Evolutionary conservation across 1,284 basidiomycete genomes (phyloP).

Genomic region (Exobasidium cylindrosporum): DNA sequence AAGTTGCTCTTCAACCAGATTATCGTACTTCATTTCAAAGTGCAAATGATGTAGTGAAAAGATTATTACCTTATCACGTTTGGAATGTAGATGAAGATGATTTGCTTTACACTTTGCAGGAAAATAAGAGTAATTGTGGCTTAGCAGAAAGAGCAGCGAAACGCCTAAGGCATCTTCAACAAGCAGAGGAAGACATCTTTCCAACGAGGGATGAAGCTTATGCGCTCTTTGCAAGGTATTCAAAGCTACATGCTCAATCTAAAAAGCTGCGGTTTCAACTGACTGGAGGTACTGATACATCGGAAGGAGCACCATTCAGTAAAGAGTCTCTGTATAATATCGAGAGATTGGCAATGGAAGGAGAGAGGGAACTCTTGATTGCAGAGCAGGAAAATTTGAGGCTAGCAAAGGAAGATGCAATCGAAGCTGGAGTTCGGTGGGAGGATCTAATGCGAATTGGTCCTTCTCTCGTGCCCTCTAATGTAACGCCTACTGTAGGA

Average conservation of each 20-base stretch:
- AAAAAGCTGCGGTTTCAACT: background rate
- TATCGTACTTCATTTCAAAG: slow-evolving; percentile 34
- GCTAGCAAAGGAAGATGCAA: background rate
- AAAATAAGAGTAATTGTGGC: background rate
- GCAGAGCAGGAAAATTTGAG: background rate
- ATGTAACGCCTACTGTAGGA: background rate
- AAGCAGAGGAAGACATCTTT: background rate
- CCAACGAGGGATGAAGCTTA: background rate
- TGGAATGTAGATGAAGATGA: slow-evolving; percentile 48
- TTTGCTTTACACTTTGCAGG: slow-evolving; percentile 20
- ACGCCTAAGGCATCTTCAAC: background rate
- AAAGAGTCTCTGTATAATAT: slow-evolving; percentile 2
- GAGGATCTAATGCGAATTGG: background rate
- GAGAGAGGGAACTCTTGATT: background rate
- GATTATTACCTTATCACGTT: slow-evolving; percentile 50
- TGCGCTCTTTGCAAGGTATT: background rate
- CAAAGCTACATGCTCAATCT: background rate
- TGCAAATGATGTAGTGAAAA: slow-evolving; percentile 36
- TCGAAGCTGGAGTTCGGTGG: background rate
- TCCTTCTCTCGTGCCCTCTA: background rate
- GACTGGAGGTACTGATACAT: background rate
- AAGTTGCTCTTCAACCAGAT: slow-evolving; percentile 34
- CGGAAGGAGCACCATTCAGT: background rate
- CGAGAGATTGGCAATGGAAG: background rate
- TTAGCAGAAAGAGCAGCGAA: background rate